These are phyloP conservation scores for Adansonia madagascariensis DNA, from an alignment of 441 rosid genomes.

Conservation along the genomic window DNA sequence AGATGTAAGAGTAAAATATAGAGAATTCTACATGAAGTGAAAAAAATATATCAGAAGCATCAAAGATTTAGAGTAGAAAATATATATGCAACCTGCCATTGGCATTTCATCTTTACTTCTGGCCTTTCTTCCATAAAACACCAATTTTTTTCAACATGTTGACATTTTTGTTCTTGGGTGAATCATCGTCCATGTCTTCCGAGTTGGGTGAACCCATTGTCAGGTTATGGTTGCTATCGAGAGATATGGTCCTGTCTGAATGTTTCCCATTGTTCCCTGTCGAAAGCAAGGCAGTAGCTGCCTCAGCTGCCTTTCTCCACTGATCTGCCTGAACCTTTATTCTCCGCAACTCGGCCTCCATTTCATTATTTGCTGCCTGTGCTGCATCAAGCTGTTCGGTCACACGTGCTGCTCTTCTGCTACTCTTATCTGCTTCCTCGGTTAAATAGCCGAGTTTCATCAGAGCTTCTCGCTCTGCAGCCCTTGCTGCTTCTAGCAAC, in stretches of 20 bases:
- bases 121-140: constrained; percentile 85
- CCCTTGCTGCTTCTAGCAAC: constrained; percentile 49
- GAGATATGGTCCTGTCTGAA: constrained; percentile 59
- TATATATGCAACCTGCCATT: constrained; percentile 17
- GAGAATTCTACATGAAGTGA: background rate
- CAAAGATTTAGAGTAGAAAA: background rate
- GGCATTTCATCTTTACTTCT: constrained; percentile 44
- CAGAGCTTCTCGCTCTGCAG: constrained; percentile 65
- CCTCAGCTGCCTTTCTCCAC: constrained; percentile 99
- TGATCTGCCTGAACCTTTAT: constrained; percentile 93
- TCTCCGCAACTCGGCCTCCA: constrained; percentile 86
- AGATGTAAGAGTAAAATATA: too few species aligned
- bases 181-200: constrained; percentile 79
- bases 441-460: constrained; percentile 56
- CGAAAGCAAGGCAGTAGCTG: constrained; percentile 83
- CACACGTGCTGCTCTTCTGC: constrained; percentile 60
- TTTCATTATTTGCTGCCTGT: constrained; percentile 67
- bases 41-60: background rate
- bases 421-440: constrained; percentile 77
- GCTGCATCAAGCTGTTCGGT: constrained; percentile 78
- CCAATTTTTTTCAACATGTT: constrained; percentile 91
- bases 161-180: constrained; percentile 87
- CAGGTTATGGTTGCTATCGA: constrained; percentile 51
- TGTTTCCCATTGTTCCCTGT: constrained; percentile 72
- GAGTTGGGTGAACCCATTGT: constrained; percentile 60